phyloP scores from a whole-genome alignment of 176 grass and related monocot genomes.

The Hordeum vulgare region DNA sequence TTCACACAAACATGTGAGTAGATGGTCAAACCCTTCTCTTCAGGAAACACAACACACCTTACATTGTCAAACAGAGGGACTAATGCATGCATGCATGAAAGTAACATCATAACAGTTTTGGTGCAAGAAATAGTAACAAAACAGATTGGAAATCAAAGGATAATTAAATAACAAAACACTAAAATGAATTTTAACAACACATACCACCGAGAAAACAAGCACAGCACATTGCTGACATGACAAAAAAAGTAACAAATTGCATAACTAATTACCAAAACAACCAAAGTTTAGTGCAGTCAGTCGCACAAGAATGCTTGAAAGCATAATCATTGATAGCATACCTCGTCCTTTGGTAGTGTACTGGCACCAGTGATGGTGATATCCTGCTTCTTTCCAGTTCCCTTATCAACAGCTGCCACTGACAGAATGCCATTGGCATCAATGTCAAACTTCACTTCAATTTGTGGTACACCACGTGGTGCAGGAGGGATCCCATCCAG shows the following conservation, averaged over 20 bases:
- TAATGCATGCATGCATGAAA: neutral
- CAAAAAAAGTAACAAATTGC: neutral
- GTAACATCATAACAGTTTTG: neutral
- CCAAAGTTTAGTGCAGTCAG: neutral
- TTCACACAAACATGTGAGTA: neutral
- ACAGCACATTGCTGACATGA: neutral
- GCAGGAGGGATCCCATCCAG: slow-evolving; percentile 96
- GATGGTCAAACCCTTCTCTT: neutral
- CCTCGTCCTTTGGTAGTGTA: slow-evolving; percentile 93
- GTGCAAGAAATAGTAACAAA: neutral
- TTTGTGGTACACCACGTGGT: slow-evolving; percentile 89
- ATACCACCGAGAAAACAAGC: neutral
- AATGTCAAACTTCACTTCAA: slow-evolving; percentile 99
- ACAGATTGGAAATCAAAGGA: neutral
- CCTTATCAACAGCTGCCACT: slow-evolving; percentile 93
- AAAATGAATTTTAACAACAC: neutral
- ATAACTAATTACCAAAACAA: neutral
- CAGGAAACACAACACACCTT: neutral
- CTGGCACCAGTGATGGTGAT: slow-evolving; percentile 98
- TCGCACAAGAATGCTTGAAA: neutral
- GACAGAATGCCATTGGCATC: slow-evolving; percentile 99
- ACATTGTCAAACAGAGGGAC: neutral
- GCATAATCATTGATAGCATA: slow-evolving; percentile 18
- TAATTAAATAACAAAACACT: neutral
- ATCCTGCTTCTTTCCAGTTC: slow-evolving; percentile 98